Base-by-base conservation (phyloP, 2,329 filamentous ascomycete genomes). In the Pseudocercospora cruenta region DNA sequence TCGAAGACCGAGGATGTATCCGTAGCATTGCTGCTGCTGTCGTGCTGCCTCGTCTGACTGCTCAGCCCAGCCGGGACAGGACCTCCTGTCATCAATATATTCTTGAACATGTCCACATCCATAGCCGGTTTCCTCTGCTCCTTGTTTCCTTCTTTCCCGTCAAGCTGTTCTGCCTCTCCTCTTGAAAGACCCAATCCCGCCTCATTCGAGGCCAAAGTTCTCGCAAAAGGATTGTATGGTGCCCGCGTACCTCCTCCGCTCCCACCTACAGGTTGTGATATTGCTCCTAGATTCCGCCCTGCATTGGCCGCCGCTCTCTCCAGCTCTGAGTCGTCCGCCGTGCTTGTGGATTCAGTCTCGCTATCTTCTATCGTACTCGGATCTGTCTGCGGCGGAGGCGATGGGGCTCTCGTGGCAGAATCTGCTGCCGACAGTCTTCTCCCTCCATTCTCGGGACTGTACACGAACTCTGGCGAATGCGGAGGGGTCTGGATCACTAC, bases 31-130 rank as follows among this genome's bases (percentile, higher is more conserved):
- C 82, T 86, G 58, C 81, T 82, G 58, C 80, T 82, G 43, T 75
- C 72, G 21, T 66, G 71, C 53, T 64, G 53, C 33, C 65, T 57
- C 19, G 64, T 33, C 36, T 65, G 54, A 2, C 19, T 59, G 55
- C 63, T 36, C 26, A 57, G 33, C 2, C 60, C 60, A 16, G 72
- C 68, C 28, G 76, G 71, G 14, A 67, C 62, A 47, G 86, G 77
- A 72, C 87, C 86, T 14, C 91, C 91, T 0, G 90, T 94, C 80
- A 94, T 82, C 51, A 94, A 82, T 65, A 95, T 80, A 65, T 90
- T 85, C 74, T 88, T 88, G 78, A 94, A 94, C 0, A 91, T 88
- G 74, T 92, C 88, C 1, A 94, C 91, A 74, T 94, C 90, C 72
- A 94, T 1, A 84, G 82, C 67, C 65, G 76, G 74, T 73, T 78